Base-by-base conservation (phyloP, 371 early-diverging fungal genomes). In the Actinomortierella wolfii region DNA sequence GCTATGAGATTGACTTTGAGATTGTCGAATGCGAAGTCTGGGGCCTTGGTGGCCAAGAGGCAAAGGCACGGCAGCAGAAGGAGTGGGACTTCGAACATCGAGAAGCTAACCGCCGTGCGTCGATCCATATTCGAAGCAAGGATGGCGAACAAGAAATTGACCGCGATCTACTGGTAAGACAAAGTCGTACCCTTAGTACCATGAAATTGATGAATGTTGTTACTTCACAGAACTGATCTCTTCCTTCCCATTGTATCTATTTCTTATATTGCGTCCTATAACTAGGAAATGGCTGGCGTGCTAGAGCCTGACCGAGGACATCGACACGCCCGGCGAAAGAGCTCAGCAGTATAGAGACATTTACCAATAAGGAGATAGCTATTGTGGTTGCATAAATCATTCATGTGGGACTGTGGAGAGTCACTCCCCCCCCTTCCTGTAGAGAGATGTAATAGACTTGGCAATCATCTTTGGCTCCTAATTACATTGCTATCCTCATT, bases 11-110 rank as follows among this genome's bases (percentile, higher is more conserved):
- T 15, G 48, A 57, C 3, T 83, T 86, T 75, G 85, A 88, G 28
- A 77, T 82, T 0, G 74, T 81, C 0, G 79, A 80, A 44, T 79
- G 86, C 24, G 87, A 88, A 51, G 88, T 85, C 0, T 82, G 86
- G 78, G 88, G 87, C 0, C 50, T 86, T 20, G 87, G 86, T 2
- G 79, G 75, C 13, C 73, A 77, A 20, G 79, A 77, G 23, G 81
- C 79, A 34, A 73, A 73, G 40, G 68, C 61, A 18, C 34, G 60
- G 26, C 85, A 86, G 44, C 59, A 75, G 48, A 77, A 65, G 21
- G 85, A 83, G 7, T 86, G 86, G 86, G 64, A 77, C 18, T 88
- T 86, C 79, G 88, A 88, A 52, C 78, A 76, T 26, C 59, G 78
- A 2, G 86, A 86, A 39, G 84, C 84, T 13, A 65, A 76, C 25